phyloP scores from a whole-genome alignment of 2,329 filamentous ascomycete species.

The Septoria petroselini region DNA sequence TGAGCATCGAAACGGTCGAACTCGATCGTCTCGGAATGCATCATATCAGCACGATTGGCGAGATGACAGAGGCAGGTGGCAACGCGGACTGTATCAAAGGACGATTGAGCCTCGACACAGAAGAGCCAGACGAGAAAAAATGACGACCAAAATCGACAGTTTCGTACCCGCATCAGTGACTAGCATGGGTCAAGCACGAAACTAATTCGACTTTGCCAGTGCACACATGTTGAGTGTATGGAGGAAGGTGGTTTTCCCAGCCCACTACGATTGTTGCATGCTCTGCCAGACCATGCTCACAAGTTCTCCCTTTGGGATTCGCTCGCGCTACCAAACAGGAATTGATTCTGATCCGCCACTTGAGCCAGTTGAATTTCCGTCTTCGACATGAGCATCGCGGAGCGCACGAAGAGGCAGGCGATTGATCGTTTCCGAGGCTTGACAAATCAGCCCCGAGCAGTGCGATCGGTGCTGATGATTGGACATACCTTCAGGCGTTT shows the following conservation, averaged over 20 bases:
- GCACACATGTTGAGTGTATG: too few species aligned
- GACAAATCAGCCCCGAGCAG: too few species aligned
- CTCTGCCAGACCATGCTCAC: too few species aligned
- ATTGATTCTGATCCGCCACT: background rate
- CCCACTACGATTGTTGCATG: too few species aligned
- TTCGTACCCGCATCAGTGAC: too few species aligned
- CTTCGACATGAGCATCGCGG: constrained; percentile 25
- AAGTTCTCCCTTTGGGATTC: background rate
- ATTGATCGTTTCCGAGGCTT: background rate
- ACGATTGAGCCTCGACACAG: background rate
- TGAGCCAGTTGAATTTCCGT: constrained; percentile 1
- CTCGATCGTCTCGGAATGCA: background rate
- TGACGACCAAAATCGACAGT: too few species aligned
- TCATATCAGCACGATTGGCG: background rate
- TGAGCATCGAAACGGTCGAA: constrained; percentile 9
- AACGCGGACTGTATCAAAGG: background rate
- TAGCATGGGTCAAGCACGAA: too few species aligned
- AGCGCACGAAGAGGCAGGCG: constrained; percentile 7
- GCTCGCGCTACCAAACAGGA: too few species aligned
- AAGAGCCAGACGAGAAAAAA: background rate
- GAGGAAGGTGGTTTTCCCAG: too few species aligned
- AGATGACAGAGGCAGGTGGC: background rate
- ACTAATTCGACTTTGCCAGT: too few species aligned
- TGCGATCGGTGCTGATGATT: too few species aligned
- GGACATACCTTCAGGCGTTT: background rate